Conservation (phyloP, 148 eudicot genomes). For the Nepenthes gracilis region DNA sequence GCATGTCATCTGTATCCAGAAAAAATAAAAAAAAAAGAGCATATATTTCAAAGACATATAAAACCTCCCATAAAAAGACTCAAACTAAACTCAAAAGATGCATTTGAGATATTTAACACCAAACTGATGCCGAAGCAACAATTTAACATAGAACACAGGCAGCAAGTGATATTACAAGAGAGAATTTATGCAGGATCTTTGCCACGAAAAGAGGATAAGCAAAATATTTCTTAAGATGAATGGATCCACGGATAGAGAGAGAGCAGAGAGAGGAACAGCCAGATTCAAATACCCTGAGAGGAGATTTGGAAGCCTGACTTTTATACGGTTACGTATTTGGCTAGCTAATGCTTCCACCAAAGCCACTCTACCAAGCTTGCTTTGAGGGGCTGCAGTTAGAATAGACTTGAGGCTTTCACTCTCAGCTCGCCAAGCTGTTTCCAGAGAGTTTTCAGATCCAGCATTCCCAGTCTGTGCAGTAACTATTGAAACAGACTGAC, state of each 20-base stretch:
- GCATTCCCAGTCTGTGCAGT: constrained; percentile 76
- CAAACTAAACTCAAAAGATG: too few relatives aligned
- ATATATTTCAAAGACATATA: too few relatives aligned
- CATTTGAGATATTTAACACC: too few relatives aligned
- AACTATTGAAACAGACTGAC: constrained; percentile 93
- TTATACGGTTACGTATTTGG: constrained; percentile 89
- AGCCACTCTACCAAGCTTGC: constrained; percentile 89
- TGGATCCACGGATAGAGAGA: background rate
- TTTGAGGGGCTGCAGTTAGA: constrained; percentile 83
- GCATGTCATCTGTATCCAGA: too few relatives aligned
- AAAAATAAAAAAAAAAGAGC: too few relatives aligned
- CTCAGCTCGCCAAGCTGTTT: constrained; percentile 99
- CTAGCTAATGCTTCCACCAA: constrained; percentile 86
- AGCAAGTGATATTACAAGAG: too few relatives aligned
- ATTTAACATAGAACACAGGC: too few relatives aligned
- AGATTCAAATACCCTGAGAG: constrained; percentile 56
- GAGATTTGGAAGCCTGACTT: constrained; percentile 80
- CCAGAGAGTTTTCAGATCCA: constrained; percentile 83
- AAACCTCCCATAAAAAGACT: too few relatives aligned
- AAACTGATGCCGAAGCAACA: too few relatives aligned
- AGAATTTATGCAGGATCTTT: too few relatives aligned
- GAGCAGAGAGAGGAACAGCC: background rate
- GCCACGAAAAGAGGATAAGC: background rate
- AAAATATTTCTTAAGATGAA: background rate
- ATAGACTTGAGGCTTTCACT: constrained; percentile 91